Evolutionary conservation across 345 rosid species (phyloP).

Genomic region (Acer saccharum): DNA sequence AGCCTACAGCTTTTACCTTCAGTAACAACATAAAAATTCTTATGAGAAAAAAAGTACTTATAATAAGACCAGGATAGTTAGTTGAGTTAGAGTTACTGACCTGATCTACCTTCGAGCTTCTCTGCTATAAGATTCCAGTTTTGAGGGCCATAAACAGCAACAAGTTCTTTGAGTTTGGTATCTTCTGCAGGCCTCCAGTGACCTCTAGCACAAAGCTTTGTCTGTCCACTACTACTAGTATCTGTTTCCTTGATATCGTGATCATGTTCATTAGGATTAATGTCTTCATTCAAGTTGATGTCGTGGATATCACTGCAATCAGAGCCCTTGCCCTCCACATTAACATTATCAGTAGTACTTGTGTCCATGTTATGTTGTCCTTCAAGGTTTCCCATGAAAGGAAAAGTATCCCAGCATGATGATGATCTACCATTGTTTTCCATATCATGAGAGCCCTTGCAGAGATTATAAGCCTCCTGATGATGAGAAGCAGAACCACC

Average conservation of each 20-base stretch:
- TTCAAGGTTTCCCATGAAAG: slow-evolving; percentile 29
- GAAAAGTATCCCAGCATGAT: slow-evolving; percentile 39
- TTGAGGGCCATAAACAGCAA: slow-evolving; percentile 90
- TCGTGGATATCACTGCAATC: slow-evolving; percentile 37
- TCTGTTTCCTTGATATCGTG: slow-evolving; percentile 40
- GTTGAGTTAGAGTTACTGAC: slow-evolving; percentile 34
- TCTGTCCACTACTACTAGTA: slow-evolving; percentile 44
- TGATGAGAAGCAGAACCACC: slow-evolving; percentile 25
- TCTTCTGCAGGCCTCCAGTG: slow-evolving; percentile 99
- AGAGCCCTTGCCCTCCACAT: slow-evolving; percentile 24
- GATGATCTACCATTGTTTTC: slow-evolving; percentile 35
- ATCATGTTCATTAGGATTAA: slow-evolving; percentile 29
- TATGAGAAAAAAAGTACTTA: background rate
- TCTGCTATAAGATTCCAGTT: slow-evolving; percentile 99
- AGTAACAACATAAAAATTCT: slow-evolving; percentile 1
- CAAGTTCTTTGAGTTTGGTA: slow-evolving; percentile 86
- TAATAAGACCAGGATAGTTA: background rate
- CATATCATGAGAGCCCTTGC: slow-evolving; percentile 11
- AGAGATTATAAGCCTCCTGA: slow-evolving; percentile 1
- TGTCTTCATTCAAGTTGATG: slow-evolving; percentile 33
- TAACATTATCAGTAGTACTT: slow-evolving; percentile 9
- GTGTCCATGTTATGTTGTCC: slow-evolving; percentile 13
- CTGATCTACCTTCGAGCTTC: slow-evolving; percentile 94
- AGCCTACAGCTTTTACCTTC: slow-evolving; percentile 94
- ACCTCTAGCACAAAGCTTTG: slow-evolving; percentile 87